These are phyloP conservation scores for Rusavskia elegans DNA, from an alignment of 495 filamentous ascomycete genomes.

Conservation along the genomic window DNA sequence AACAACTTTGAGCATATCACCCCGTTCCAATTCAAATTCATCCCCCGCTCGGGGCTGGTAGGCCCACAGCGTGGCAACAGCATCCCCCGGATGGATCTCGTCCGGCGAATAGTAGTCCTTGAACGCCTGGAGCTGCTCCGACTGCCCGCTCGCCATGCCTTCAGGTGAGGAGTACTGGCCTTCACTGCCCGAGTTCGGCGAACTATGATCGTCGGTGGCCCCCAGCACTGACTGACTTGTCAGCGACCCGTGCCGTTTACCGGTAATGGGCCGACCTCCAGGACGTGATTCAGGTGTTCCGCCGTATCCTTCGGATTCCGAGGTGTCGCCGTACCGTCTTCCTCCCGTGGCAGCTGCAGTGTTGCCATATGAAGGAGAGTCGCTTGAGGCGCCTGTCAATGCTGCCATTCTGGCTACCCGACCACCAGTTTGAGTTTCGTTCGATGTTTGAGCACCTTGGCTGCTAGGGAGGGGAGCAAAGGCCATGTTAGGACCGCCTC, in stretches of 20 bases:
- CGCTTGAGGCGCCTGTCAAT: conserved; percentile 52
- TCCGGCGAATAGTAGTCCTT: conserved; percentile 98
- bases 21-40: conserved; percentile 85
- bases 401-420: conserved; percentile 94
- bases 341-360: conserved; percentile 16
- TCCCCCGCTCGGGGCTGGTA: conserved; percentile 88
- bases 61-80: conserved; percentile 86
- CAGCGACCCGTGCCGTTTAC: conserved; percentile 71
- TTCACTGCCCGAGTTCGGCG: conserved; percentile 55
- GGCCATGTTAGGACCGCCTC: conserved; percentile 35
- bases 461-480: conserved; percentile 18
- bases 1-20: conserved; percentile 96
- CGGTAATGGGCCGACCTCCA: conserved; percentile 43
- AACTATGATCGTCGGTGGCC: conserved; percentile 51
- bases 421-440: conserved; percentile 67
- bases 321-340: conserved; percentile 50
- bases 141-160: conserved; percentile 73
- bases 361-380: conserved; percentile 38
- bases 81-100: conserved; percentile 83
- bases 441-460: conserved; percentile 35
- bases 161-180: conserved; percentile 70
- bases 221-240: conserved; percentile 72
- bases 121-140: conserved; percentile 88
- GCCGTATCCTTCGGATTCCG: conserved; percentile 65
- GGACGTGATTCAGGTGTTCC: conserved; percentile 65